Percentiles rank a stretch among this genome's conserved stretches.
Evolutionary conservation across 2,329 filamentous ascomycete species (phyloP).

Genomic region (Keithomyces neogunnii): DNA sequence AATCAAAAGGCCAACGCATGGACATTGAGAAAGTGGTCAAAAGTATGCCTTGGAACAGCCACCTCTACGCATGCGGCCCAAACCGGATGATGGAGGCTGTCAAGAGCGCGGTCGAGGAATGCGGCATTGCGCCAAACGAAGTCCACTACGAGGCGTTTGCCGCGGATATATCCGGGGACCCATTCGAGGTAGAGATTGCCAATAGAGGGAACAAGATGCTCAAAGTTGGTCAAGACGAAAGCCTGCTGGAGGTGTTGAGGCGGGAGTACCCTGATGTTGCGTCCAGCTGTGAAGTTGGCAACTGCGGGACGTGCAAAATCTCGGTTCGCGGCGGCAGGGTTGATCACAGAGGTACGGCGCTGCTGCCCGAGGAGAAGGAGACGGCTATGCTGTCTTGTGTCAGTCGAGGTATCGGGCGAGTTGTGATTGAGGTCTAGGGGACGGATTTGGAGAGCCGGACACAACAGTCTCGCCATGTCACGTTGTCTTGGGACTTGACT

Average conservation of each 20-base stretch:
- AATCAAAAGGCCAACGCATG: slow-evolving; percentile 40
- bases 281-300: slow-evolving; percentile 45
- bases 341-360: slow-evolving; percentile 40
- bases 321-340: slow-evolving; percentile 32
- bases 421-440: slow-evolving; percentile 34
- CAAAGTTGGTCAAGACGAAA: slow-evolving; percentile 38
- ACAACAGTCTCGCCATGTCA: too few species aligned
- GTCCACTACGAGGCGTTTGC: slow-evolving; percentile 55
- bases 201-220: slow-evolving; percentile 31
- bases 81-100: slow-evolving; percentile 47
- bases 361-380: slow-evolving; percentile 35
- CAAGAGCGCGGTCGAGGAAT: slow-evolving; percentile 26
- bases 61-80: slow-evolving; percentile 55
- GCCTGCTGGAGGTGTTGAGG: slow-evolving; percentile 39
- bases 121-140: slow-evolving; percentile 37
- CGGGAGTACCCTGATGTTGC: slow-evolving; percentile 32
- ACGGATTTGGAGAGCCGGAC: too few species aligned
- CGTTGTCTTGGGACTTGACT: too few species aligned
- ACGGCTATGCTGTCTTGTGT: slow-evolving; percentile 42
- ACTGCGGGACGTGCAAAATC: slow-evolving; percentile 45
- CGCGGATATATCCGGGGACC: slow-evolving; percentile 44
- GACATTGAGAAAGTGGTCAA: slow-evolving; percentile 42
- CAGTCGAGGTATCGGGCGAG: slow-evolving; percentile 40
- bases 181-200: slow-evolving; percentile 48
- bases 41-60: slow-evolving; percentile 41